A percentile compares a stretch with the other conserved stretches of the same genome.
These are phyloP conservation scores for Cicer judaicum DNA, from an alignment of 306 rosid genomes.

Conservation along the genomic window DNA sequence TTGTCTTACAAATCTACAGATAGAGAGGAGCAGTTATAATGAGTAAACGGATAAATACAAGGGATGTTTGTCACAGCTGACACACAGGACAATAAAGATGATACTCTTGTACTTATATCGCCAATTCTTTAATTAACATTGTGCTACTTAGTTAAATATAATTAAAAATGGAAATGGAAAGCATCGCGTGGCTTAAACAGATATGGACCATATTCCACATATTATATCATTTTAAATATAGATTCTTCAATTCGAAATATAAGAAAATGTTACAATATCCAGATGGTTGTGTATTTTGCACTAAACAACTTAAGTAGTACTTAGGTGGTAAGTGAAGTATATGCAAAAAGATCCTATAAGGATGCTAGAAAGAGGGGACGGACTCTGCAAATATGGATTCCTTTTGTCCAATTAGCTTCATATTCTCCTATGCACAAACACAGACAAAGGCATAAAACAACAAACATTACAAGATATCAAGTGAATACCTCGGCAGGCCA, in stretches of 20 bases:
- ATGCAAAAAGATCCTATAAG: constrained; percentile 34
- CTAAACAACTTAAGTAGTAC: constrained; percentile 10
- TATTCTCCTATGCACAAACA: constrained; percentile 33
- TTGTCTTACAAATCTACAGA: constrained; percentile 27
- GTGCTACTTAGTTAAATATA: constrained; percentile 1
- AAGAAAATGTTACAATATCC: constrained; percentile 11
- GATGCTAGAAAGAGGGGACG: not conserved
- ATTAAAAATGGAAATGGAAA: constrained; percentile 23
- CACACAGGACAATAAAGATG: constrained; percentile 17
- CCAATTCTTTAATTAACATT: constrained; percentile 29
- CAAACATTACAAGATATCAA: not conserved
- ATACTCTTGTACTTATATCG: constrained; percentile 4
- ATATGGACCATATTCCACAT: not conserved
- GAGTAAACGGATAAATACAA: constrained; percentile 1
- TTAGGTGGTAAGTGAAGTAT: not conserved
- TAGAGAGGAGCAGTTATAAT: not conserved
- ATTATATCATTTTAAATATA: constrained; percentile 23
- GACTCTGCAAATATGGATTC: not conserved
- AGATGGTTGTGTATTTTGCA: constrained; percentile 29
- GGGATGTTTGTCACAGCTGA: not conserved
- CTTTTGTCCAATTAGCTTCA: constrained; percentile 17
- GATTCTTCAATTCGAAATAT: constrained; percentile 31
- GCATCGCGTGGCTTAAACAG: constrained; percentile 18
- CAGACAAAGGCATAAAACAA: not conserved
- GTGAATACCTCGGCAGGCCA: constrained; percentile 73